A percentile compares a stretch with the other conserved stretches of the same genome.
These are phyloP conservation scores for Candida peoriensis DNA, from an alignment of 805 yeast genomes.

Conservation along the genomic window DNA sequence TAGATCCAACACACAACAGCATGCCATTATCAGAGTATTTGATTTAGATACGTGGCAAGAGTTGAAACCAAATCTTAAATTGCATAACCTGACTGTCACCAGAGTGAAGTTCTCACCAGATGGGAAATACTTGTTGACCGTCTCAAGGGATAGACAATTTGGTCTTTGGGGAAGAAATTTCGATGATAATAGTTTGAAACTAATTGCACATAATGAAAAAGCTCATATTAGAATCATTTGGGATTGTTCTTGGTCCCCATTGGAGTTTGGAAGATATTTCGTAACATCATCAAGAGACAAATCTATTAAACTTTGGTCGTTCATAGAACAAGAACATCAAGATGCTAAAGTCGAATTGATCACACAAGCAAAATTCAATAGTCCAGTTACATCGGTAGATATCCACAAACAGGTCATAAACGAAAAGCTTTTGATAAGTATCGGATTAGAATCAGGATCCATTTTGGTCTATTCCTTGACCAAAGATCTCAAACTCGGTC, in stretches of 20 bases:
- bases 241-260: slow-evolving; percentile 88
- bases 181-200: slow-evolving; percentile 33
- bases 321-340: slow-evolving; percentile 24
- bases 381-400: slow-evolving; percentile 67
- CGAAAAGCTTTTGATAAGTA: slow-evolving; percentile 39
- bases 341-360: slow-evolving; percentile 29
- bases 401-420: slow-evolving; percentile 30
- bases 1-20: slow-evolving; percentile 74
- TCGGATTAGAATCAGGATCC: slow-evolving; percentile 69
- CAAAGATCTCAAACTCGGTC: slow-evolving; percentile 21
- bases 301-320: slow-evolving; percentile 67
- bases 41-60: slow-evolving; percentile 59
- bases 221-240: slow-evolving; percentile 92
- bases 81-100: slow-evolving; percentile 84
- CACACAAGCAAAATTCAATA: slow-evolving; percentile 38
- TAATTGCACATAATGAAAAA: slow-evolving; percentile 43
- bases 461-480: slow-evolving; percentile 40
- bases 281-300: slow-evolving; percentile 87
- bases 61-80: slow-evolving; percentile 47
- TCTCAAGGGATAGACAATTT: slow-evolving; percentile 85
- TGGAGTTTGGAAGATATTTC: slow-evolving; percentile 43
- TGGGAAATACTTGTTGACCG: slow-evolving; percentile 61
- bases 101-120: slow-evolving; percentile 71
- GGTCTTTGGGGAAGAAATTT: slow-evolving; percentile 60
- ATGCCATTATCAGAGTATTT: slow-evolving; percentile 81